Percentiles rank a stretch among this genome's conserved stretches.
phyloP scores from a whole-genome alignment of 129 eudicot genomes.

The Centaurea solstitialis region DNA sequence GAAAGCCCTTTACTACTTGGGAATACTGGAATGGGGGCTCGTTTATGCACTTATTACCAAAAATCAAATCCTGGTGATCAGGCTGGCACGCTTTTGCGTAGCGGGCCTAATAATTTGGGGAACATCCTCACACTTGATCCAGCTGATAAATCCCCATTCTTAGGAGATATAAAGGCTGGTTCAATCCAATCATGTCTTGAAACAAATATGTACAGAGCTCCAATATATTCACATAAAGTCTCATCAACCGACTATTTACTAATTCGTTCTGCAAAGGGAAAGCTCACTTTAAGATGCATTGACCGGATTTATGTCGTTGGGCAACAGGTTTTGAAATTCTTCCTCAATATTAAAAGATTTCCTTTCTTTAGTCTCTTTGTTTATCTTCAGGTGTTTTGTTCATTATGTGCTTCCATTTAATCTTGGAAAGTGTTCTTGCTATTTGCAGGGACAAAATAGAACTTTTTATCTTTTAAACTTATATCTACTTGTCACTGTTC shows the following conservation, averaged over 20 bases:
- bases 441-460: neutral
- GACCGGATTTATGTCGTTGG: constrained; percentile 92
- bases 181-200: constrained; percentile 86
- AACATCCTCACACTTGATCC: constrained; percentile 80
- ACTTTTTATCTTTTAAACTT: neutral
- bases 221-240: constrained; percentile 81
- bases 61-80: constrained; percentile 85
- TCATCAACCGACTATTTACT: constrained; percentile 81
- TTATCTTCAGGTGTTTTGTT: neutral
- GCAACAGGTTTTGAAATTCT: constrained; percentile 69
- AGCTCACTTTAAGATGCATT: constrained; percentile 90
- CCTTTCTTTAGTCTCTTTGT: neutral
- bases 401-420: neutral
- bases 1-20: constrained; percentile 96
- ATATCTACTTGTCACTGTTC: neutral
- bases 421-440: neutral
- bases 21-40: constrained; percentile 96
- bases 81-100: constrained; percentile 64
- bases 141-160: constrained; percentile 95
- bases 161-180: constrained; percentile 96
- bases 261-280: constrained; percentile 95
- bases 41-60: constrained; percentile 94
- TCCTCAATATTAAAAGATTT: neutral
- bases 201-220: constrained; percentile 95
- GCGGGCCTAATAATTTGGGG: constrained; percentile 61